Base-by-base conservation (phyloP, 2,329 filamentous ascomycete species). In the Fusarium agapanthi region DNA sequence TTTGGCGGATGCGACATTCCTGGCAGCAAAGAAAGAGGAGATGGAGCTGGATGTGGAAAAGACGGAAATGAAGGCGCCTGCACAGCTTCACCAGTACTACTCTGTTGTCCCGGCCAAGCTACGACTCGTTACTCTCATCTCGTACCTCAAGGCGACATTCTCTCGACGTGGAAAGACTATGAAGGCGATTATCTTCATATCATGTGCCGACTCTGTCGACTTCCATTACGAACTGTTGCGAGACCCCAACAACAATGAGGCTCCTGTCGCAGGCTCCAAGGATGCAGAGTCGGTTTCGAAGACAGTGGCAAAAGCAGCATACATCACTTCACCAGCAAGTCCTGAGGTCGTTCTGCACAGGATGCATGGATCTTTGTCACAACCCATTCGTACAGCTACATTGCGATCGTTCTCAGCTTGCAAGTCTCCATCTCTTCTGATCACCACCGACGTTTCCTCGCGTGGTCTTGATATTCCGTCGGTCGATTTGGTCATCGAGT, bases 151-250 rank as follows among this genome's bases (percentile, higher is more conserved):
- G 80, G 91, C 94, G 24, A 91, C 95, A 0, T 98, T 99, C 81
- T 91, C 94, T 64, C 89, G 95, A 24, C 93, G 93, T 81, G 95
- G 95, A 1, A 94, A 94, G 3, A 93, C 97, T 24, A 98, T 97
- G 93, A 98, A 99, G 82, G 93, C 93, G 28, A 98, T 99, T 68
- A 88, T 99, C 40, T 99, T 99, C 83, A 93, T 99, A 54, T 97
- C 95, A 16, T 99, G 96, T 78, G 95, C 96, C 26, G 96, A 99
- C 80, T 96, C 94, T 3, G 96, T 98, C 66, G 95, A 99, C 80
- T 99, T 98, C 77, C 95, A 98, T 81, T 98, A 95, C 80, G 93
- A 97, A 68, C 84, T 97, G 7, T 89, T 99, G 64, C 91, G 86
- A 47, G 77, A 83, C 32, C 80, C 80, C 0, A 79, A 79, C 16